A percentile compares a stretch with the other conserved stretches of the same genome.
Conservation (phyloP, 176 grass and related monocot genomes). For the Neostapfia colusana region DNA sequence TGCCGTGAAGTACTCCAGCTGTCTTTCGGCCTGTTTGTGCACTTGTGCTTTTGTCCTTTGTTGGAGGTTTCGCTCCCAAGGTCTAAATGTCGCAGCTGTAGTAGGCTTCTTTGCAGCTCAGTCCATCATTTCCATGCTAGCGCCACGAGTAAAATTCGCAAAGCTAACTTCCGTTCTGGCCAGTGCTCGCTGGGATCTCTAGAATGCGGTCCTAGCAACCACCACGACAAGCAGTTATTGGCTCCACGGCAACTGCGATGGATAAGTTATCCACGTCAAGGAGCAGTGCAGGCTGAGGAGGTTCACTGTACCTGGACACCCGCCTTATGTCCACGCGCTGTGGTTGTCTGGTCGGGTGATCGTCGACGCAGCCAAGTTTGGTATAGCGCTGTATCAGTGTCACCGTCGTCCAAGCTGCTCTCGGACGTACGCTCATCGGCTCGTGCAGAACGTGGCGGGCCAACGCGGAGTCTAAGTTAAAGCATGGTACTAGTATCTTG, state of each 20-base stretch:
- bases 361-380: background rate
- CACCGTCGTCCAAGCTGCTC: background rate
- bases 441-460: conserved; percentile 2
- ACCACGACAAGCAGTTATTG: background rate
- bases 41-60: no score
- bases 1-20: no score
- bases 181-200: no score
- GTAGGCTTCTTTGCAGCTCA: no score
- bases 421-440: background rate
- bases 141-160: no score
- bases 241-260: background rate
- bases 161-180: no score
- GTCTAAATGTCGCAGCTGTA: no score
- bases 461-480: background rate
- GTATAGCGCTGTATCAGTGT: background rate
- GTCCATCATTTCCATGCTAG: no score
- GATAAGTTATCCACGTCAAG: background rate
- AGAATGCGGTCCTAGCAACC: background rate
- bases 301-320: conserved; percentile 31
- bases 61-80: no score
- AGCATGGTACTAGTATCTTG: background rate
- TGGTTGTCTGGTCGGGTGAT: background rate
- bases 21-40: no score
- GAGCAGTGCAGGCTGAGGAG: background rate
- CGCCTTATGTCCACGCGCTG: background rate